Evolutionary conservation across 2,329 filamentous ascomycete genomes (phyloP), one percentile per base, ranked within the genome.

Genomic region (Teratosphaeriaceae sp.): DNA sequence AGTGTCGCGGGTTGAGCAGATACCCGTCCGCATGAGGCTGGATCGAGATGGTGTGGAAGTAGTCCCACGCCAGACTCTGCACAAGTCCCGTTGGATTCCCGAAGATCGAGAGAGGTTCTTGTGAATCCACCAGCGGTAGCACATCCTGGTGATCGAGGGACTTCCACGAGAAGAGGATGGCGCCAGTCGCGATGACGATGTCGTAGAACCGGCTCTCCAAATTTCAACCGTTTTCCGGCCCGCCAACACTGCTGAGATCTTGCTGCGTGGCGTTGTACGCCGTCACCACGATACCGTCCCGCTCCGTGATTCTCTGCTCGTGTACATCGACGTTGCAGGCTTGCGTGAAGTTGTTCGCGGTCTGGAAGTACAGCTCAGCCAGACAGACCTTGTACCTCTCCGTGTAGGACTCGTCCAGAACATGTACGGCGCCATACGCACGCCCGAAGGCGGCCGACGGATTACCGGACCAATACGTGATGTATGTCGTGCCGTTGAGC

Each of bases 161-260:
- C 26, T 62, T 67, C 70, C 70, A 72, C 5, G 45, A 52, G 42
- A 66, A 71, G 1, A 71, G 43, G 2, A 71, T 49, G 19, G 68
- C 53, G 20, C 59, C 57, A 0, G 66, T 70, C 24, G 58, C 54
- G 7, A 68, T 53, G 33, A 71, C 66, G n/a, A 72, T 56, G 45
- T 71, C 68, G 43, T 63, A 68, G 42, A 71, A 60, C 24, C 67
- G 44, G 16, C 56, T 58, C 46, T 71, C 65, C 13, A 51, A 47
- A 5, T 64, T 53, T 57, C 59, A 66, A 3, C 60, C 62, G 42
- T 65, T 50, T 12, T 36, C 30, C 2, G 60, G 56, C 0, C 63
- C 64, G 24, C 58, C 57, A n/a, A 65, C 40, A 4, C 54, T 50
- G 8, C 56, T 60, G 22, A 67, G 52, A 41, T 66, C 57, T 6